phyloP scores from a whole-genome alignment of 2,329 filamentous ascomycete species.

The Nigrograna mackinnonii region DNA sequence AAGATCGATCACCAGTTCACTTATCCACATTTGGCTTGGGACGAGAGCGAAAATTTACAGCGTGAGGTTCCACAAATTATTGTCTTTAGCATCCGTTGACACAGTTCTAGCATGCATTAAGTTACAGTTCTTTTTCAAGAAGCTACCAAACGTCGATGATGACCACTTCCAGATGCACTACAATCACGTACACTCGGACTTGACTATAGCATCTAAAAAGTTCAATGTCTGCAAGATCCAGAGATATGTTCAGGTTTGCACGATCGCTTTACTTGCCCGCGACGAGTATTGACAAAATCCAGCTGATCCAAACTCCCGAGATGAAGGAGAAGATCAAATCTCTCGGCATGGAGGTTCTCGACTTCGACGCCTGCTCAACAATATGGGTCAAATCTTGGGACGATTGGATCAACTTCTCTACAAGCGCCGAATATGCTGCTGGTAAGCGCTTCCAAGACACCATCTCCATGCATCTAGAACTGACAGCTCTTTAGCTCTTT shows the following conservation, averaged over 20 bases:
- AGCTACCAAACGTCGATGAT: slow-evolving; percentile 30
- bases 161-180: slow-evolving; percentile 37
- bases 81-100: background rate
- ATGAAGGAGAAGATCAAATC: slow-evolving; percentile 23
- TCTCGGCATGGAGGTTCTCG: slow-evolving; percentile 24
- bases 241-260: slow-evolving; percentile 24
- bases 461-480: background rate
- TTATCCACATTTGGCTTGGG: slow-evolving; percentile 24
- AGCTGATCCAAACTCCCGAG: slow-evolving; percentile 22
- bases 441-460: slow-evolving; percentile 6
- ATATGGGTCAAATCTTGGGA: slow-evolving; percentile 29
- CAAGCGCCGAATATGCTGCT: slow-evolving; percentile 22
- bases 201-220: slow-evolving; percentile 28
- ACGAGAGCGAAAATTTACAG: slow-evolving; percentile 31
- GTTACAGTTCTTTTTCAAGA: slow-evolving; percentile 34
- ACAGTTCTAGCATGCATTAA: slow-evolving; percentile 27
- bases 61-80: slow-evolving; percentile 15
- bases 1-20: slow-evolving; percentile 27
- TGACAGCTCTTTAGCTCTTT: slow-evolving; percentile 11
- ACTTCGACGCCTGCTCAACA: slow-evolving; percentile 25
- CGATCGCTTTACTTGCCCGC: background rate
- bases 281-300: background rate
- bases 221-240: slow-evolving; percentile 30
- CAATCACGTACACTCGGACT: slow-evolving; percentile 34
- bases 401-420: slow-evolving; percentile 23